A percentile compares a stretch with the other conserved stretches of the same genome.
These are phyloP conservation scores for Globisporangium spinosum DNA, from an alignment of 352 stramenopile species.

Conservation along the genomic window DNA sequence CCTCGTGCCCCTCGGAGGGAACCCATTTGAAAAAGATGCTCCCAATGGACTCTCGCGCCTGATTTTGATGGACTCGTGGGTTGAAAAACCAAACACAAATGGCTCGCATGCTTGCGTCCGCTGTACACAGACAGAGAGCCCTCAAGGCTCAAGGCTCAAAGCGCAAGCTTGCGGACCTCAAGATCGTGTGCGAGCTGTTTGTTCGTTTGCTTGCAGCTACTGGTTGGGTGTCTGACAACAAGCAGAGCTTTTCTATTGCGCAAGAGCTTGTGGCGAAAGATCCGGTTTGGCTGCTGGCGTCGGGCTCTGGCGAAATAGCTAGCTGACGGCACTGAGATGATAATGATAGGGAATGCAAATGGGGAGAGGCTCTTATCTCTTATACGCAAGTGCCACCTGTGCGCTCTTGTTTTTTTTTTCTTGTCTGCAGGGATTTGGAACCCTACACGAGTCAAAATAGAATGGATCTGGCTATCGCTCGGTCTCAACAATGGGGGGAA, in stretches of 20 bases:
- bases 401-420: neutral
- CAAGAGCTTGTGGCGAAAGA: neutral
- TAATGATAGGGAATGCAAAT: neutral
- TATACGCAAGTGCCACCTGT: neutral
- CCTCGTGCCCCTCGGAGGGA: neutral
- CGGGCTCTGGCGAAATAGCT: neutral
- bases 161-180: neutral
- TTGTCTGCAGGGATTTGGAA: neutral
- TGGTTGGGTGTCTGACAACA: neutral
- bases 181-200: neutral
- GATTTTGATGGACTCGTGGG: neutral
- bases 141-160: neutral
- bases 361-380: neutral
- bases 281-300: neutral
- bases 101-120: neutral
- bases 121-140: neutral
- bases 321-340: neutral
- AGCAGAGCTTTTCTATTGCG: neutral
- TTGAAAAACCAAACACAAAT: neutral
- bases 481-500: neutral
- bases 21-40: constrained; percentile 3
- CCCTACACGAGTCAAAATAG: neutral
- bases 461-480: neutral
- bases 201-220: neutral
- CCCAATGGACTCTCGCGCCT: neutral